phyloP scores from a whole-genome alignment of 768 basidiomycete species.

The Mycena epipterygia region DNA sequence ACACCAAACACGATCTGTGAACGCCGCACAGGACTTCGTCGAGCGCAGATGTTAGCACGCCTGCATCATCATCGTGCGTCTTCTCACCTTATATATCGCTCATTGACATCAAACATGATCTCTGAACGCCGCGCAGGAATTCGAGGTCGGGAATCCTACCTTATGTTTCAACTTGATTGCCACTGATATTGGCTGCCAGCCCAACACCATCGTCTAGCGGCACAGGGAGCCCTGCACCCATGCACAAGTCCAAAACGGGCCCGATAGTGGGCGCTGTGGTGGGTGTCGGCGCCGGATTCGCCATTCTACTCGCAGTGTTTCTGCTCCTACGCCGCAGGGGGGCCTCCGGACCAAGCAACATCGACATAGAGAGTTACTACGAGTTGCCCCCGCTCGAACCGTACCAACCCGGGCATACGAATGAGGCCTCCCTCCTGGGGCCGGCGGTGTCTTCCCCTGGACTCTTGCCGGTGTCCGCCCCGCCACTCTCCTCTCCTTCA shows the following conservation, averaged over 20 bases:
- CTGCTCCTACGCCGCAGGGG: constrained; percentile 15
- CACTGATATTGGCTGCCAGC: constrained; percentile 4
- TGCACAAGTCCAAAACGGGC: constrained; percentile 15
- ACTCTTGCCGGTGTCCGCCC: too few species aligned
- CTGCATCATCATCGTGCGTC: too few species aligned
- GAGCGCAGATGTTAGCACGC: too few species aligned
- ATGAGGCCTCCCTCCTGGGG: constrained; percentile 3
- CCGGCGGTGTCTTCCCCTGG: constrained; percentile 9
- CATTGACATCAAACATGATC: too few species aligned
- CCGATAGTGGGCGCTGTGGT: constrained; percentile 13
- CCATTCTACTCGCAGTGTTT: neutral
- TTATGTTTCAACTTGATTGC: neutral
- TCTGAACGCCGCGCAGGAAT: constrained; percentile 3
- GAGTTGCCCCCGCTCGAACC: neutral
- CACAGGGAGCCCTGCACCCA: neutral
- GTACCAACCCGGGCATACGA: neutral
- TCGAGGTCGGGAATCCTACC: constrained; percentile 12
- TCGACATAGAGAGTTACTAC: too few species aligned
- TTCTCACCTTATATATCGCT: too few species aligned
- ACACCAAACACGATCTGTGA: too few species aligned
- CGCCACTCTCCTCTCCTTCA: constrained; percentile 1
- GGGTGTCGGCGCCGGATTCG: constrained; percentile 1
- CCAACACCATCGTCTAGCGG: neutral
- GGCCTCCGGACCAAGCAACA: neutral
- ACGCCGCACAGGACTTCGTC: too few species aligned